These are phyloP conservation scores for Exsudoporus floridanus DNA, from an alignment of 1,284 basidiomycete species.

Conservation along the genomic window DNA sequence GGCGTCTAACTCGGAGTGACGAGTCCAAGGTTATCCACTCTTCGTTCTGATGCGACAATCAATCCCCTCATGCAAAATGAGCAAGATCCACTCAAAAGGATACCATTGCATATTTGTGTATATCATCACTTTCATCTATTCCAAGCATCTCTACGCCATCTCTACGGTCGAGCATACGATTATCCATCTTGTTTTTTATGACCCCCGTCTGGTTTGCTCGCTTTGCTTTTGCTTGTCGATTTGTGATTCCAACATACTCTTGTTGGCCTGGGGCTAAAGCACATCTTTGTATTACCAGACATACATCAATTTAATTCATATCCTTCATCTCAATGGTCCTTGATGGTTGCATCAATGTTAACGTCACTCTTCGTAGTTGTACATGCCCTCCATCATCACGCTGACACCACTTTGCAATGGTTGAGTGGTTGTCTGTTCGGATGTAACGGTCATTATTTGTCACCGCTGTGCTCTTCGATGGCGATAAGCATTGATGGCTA, in stretches of 20 bases:
- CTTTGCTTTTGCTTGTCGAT: constrained; percentile 30
- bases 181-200: constrained; percentile 22
- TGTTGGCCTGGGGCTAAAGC: constrained; percentile 32
- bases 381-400: background rate
- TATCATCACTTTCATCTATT: constrained; percentile 37
- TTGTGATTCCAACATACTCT: constrained; percentile 28
- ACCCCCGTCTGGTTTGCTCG: constrained; percentile 30
- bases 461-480: background rate
- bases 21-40: background rate
- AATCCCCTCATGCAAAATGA: constrained; percentile 7
- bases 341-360: constrained; percentile 3
- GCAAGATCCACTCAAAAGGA: constrained; percentile 21
- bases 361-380: constrained; percentile 12
- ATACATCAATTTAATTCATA: constrained; percentile 34
- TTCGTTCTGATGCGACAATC: background rate
- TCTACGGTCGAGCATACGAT: constrained; percentile 26
- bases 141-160: constrained; percentile 30
- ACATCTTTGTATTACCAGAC: constrained; percentile 35
- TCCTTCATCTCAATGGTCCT: constrained; percentile 3
- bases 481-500: no score
- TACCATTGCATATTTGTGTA: constrained; percentile 38
- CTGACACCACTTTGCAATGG: no score
- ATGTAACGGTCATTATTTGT: background rate
- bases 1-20: constrained; percentile 17
- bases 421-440: background rate